Base-by-base conservation (phyloP, 768 basidiomycete genomes). In the Tylopilus vinaceipallidus region DNA sequence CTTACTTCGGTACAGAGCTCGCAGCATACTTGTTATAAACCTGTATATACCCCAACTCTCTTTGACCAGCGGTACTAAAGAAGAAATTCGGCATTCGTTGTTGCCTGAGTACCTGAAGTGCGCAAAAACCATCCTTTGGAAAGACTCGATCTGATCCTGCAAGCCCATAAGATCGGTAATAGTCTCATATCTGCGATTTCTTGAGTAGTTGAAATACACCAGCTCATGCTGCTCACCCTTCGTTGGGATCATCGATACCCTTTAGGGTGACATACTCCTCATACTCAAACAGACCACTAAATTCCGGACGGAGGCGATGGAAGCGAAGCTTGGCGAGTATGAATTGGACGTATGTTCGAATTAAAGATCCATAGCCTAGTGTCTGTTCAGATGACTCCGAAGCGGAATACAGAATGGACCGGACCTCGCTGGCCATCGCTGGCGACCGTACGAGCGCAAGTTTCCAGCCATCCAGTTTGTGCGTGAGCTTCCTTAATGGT, bases 21-120 rank as follows among this genome's bases (percentile, higher is more conserved):
- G 79, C 66, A 98, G 74, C 97, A 99, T 99, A 72, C 91, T 95
- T 10, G 95, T 98, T 65, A 98, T 95, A 72, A 98, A 99, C 39
- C 92, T 82, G 71, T 99, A 99, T 50, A 99, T 99, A 32, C 95
- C 95, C 84, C 95, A 99, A 60, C 92, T 95, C 71, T 99, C 97
- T 71, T 99, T 99, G 47, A 99, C 97, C 12, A 98, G 78, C 20
- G 97, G 95, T 2, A 99, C 97, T 41, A 99, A 74, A 2, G 97
- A 77, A 29, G 95, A 95, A 52, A 99, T 99, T 24, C 95, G 86
- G 68, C 95, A 97, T 71, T 99, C 97, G 57, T 99, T 99, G 65
- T 97, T 98, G 40, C 83, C 75, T 16, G 92, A 92, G 53, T 87
- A 82, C 47, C 84, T 78, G 75, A 99, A 98, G 69, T 94, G 90